Evolutionary conservation across 495 filamentous ascomycete genomes (phyloP).

Genomic region (Aspergillus sparsus): DNA sequence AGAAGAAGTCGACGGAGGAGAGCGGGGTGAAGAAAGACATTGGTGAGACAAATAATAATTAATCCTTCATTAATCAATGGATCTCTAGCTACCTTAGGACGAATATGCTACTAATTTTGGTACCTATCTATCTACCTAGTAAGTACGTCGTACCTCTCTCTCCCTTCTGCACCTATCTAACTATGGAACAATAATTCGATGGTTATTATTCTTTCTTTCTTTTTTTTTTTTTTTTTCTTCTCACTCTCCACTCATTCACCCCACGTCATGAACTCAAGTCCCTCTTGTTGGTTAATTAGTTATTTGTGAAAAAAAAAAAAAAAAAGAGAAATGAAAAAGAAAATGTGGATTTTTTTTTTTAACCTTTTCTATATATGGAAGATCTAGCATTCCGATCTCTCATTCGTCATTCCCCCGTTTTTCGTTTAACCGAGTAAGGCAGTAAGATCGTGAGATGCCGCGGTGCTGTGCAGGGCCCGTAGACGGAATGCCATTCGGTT

Average conservation of each 20-base stretch:
- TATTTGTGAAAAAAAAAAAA: neutral
- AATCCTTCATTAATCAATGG: neutral
- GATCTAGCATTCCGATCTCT: too few species aligned
- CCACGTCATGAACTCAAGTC: neutral
- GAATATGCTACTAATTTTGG: too few species aligned
- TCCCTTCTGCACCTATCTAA: too few species aligned
- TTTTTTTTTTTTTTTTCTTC: neutral
- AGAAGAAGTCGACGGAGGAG: too few species aligned
- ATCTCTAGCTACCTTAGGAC: neutral
- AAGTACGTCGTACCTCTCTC: too few species aligned
- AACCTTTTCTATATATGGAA: neutral
- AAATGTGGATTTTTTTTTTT: neutral
- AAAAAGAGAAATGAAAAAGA: neutral
- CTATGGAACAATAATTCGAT: neutral
- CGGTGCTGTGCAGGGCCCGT: too few species aligned
- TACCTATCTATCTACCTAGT: too few species aligned
- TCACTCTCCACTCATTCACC: neutral
- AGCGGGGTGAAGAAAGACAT: neutral
- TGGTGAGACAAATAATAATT: neutral
- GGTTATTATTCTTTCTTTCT: neutral
- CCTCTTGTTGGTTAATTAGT: neutral
- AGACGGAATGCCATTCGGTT: too few species aligned
- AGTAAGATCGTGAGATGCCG: too few species aligned
- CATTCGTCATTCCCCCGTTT: too few species aligned
- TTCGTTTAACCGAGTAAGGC: too few species aligned